Evolutionary conservation across 129 eudicot species (phyloP).

Genomic region (Escallonia herrerae): DNA sequence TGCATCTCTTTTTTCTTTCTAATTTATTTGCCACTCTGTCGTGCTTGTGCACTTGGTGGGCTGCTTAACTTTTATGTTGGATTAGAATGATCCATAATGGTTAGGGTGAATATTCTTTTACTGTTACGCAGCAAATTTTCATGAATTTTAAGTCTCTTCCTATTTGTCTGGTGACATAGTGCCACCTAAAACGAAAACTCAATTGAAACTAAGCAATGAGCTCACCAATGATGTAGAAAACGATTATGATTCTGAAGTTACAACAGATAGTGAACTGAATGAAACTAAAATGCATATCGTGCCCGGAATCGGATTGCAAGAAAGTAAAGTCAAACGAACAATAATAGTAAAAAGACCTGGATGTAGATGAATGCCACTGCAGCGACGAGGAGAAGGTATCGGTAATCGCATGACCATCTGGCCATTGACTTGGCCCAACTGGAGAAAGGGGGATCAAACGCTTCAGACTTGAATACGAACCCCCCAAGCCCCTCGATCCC

Average conservation of each 20-base stretch:
- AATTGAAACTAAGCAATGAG: not conserved
- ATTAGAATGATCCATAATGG: no score
- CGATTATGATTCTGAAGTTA: not conserved
- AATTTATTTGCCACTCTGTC: no score
- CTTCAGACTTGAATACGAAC: not conserved
- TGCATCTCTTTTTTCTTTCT: no score
- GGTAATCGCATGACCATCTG: constrained; percentile 43
- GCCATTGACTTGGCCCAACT: constrained; percentile 15
- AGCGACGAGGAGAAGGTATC: constrained; percentile 60
- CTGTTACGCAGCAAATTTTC: no score
- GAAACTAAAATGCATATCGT: not conserved
- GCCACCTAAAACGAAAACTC: not conserved
- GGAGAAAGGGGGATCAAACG: not conserved
- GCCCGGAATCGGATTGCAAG: no score
- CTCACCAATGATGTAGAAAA: not conserved
- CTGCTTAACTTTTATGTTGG: no score
- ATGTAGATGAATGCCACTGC: constrained; percentile 70
- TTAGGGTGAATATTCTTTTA: no score
- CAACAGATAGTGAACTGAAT: not conserved
- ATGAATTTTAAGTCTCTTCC: no score
- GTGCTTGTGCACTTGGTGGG: no score
- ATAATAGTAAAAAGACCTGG: constrained; percentile 42
- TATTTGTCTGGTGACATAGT: no score
- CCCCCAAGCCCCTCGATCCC: not conserved
- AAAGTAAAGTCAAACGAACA: not conserved